A percentile compares a stretch with the other conserved stretches of the same genome.
phyloP scores from a whole-genome alignment of 768 basidiomycete species.

The Termitomyces sp. region DNA sequence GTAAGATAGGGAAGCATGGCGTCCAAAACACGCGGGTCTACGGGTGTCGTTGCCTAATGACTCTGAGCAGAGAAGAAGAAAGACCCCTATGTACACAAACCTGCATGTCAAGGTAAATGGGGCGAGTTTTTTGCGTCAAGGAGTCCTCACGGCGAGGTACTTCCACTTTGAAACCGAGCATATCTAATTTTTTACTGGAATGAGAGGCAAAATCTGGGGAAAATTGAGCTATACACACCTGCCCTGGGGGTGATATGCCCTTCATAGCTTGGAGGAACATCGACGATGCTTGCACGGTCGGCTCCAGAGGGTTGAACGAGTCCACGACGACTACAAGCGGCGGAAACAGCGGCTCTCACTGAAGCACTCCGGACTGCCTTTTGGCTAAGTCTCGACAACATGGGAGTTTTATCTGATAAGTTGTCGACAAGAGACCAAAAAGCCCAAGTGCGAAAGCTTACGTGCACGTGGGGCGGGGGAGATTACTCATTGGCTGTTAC shows the following conservation, averaged over 20 bases:
- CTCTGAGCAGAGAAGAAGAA: slow-evolving; percentile 5
- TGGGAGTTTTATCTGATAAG: slow-evolving; percentile 27
- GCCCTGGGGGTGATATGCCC: slow-evolving; percentile 63
- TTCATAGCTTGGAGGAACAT: slow-evolving; percentile 71
- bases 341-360: slow-evolving; percentile 23
- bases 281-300: slow-evolving; percentile 78
- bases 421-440: neutral
- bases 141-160: slow-evolving; percentile 54
- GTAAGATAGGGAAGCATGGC: slow-evolving; percentile 95
- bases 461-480: neutral
- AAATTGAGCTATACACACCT: slow-evolving; percentile 38
- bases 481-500: neutral
- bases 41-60: slow-evolving; percentile 87
- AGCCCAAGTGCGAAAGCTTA: neutral
- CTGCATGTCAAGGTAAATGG: slow-evolving; percentile 99
- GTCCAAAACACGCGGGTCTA: slow-evolving; percentile 95
- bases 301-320: slow-evolving; percentile 82
- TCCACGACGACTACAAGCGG: slow-evolving; percentile 36
- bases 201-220: neutral
- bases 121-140: slow-evolving; percentile 59
- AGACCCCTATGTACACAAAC: slow-evolving; percentile 31
- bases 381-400: slow-evolving; percentile 55
- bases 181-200: slow-evolving; percentile 43
- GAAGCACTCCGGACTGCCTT: slow-evolving; percentile 29
- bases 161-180: slow-evolving; percentile 85